Evolutionary conservation across 78 protist genomes (phyloP), one percentile per base, ranked within the genome.

Genomic region (Cyanophora paradoxa): DNA sequence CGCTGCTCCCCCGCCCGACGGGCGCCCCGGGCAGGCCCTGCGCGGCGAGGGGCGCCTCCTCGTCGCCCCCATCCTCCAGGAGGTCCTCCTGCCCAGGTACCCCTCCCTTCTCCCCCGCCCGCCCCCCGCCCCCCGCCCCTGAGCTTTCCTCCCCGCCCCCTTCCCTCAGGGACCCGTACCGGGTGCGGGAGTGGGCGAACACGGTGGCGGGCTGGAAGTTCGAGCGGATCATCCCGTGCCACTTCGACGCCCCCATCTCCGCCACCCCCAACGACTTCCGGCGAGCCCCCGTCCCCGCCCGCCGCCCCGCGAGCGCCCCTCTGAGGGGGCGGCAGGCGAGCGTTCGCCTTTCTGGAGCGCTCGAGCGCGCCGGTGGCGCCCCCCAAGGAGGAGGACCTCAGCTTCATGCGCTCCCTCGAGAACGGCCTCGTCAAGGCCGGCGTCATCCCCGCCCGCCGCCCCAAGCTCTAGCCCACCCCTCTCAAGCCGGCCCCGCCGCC

Each of bases 1-100:
- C n/a, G n/a, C n/a, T n/a, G n/a, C n/a, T n/a, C n/a, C n/a, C n/a
- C n/a, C n/a, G n/a, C n/a, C n/a, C n/a, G n/a, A n/a, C n/a, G n/a
- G n/a, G n/a, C n/a, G n/a, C n/a, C n/a, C n/a, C n/a, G n/a, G n/a
- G n/a, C n/a, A n/a, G 30, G 16, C 16, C 48, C 46, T 61, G 40
- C 68, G 68, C 14, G 46, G 48, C 44, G 46, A 28, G 0, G 68
- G 68, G 16, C 16, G 46, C 16, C 68, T 46, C 14, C 10, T 61
- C 30, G 68, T 61, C 10, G 33, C 68, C 0, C 68, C 68, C 11
- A 61, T 61, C 44, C 1, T 61, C 20, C 68, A 54, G 61, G 61
- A 2, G 33, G 48, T 10, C 48, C 48, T 13, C 48, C 22, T 10
- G 22, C 48, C 22, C 6, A 42, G 48, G 22, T 42, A 13, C 48